phyloP scores from a whole-genome alignment of 306 rosid genomes.

The Lagenaria siceraria region DNA sequence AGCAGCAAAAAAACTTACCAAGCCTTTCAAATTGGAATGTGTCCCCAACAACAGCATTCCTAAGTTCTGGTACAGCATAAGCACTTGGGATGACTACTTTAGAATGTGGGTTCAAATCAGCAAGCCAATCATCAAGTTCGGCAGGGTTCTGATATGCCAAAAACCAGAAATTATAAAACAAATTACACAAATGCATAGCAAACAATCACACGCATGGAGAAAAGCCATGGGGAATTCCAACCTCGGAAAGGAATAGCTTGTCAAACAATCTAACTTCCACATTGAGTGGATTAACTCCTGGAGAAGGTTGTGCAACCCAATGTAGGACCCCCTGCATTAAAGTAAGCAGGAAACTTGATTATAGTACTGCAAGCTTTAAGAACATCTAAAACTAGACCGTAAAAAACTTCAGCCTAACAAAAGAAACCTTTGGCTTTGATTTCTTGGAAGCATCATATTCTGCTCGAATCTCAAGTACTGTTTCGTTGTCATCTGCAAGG shows the following conservation, averaged over 20 bases:
- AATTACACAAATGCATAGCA: not conserved
- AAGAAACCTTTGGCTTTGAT: conserved; percentile 84
- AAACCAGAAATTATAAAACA: not conserved
- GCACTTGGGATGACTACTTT: conserved; percentile 52
- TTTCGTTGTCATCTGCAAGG: conserved; percentile 68
- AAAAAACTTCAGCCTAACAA: not conserved
- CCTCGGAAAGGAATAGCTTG: conserved; percentile 81
- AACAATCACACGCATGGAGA: not conserved
- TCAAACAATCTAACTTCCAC: conserved; percentile 87
- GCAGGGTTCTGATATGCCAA: conserved; percentile 62
- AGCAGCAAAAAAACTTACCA: conserved; percentile 33
- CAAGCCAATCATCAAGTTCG: conserved; percentile 92
- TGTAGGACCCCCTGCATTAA: conserved; percentile 75
- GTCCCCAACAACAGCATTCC: conserved; percentile 52
- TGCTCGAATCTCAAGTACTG: conserved; percentile 71
- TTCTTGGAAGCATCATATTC: conserved; percentile 87
- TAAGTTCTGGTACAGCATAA: conserved; percentile 43
- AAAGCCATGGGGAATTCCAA: conserved; percentile 11
- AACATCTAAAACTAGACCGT: no score
- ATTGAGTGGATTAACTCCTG: conserved; percentile 71
- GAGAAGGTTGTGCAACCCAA: conserved; percentile 81
- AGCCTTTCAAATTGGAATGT: conserved; percentile 89
- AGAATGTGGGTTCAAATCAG: conserved; percentile 63
- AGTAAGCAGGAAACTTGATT: not conserved
- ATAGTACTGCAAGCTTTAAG: not conserved